A percentile compares a stretch with the other conserved stretches of the same genome.
phyloP scores from a whole-genome alignment of 2,329 filamentous ascomycete genomes.

The Colletotrichum musae region DNA sequence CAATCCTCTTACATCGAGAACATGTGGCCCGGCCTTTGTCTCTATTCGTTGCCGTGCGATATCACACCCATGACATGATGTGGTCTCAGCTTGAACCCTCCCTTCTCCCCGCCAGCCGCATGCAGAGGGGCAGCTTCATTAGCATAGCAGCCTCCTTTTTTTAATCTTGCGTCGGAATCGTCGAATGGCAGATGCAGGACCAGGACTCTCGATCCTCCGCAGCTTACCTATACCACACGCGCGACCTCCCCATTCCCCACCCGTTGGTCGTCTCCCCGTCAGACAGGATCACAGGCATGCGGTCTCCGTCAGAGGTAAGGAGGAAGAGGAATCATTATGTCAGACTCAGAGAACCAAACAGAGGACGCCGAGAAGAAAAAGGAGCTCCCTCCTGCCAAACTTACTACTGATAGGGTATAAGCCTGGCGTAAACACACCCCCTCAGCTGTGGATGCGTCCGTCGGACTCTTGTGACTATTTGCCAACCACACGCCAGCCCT shows the following conservation, averaged over 20 bases:
- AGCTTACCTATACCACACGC: slow-evolving; percentile 19
- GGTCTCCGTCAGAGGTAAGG: slow-evolving; percentile 8
- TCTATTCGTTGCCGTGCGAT: slow-evolving; percentile 36
- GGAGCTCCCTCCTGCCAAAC: slow-evolving; percentile 1
- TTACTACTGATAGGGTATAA: not conserved
- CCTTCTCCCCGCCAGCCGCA: slow-evolving; percentile 19
- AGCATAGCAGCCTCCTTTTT: slow-evolving; percentile 25
- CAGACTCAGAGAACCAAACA: slow-evolving; percentile 1
- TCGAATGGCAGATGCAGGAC: slow-evolving; percentile 30
- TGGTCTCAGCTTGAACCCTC: slow-evolving; percentile 23
- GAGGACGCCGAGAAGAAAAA: not conserved
- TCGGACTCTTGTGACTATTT: slow-evolving; percentile 27
- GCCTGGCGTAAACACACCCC: slow-evolving; percentile 20
- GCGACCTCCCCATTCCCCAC: slow-evolving; percentile 12
- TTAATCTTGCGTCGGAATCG: slow-evolving; percentile 8
- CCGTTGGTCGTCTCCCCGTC: slow-evolving; percentile 17
- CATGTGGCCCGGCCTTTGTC: slow-evolving; percentile 34
- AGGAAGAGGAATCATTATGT: slow-evolving; percentile 8
- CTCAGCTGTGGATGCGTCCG: slow-evolving; percentile 28
- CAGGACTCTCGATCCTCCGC: slow-evolving; percentile 11
- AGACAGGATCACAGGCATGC: slow-evolving; percentile 31
- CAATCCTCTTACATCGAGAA: slow-evolving; percentile 20
- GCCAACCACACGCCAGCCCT: not conserved
- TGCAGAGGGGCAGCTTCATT: slow-evolving; percentile 22
- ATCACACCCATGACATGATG: slow-evolving; percentile 30